Evolutionary conservation across 2,329 filamentous ascomycete genomes (phyloP), one percentile per base, ranked within the genome.

Genomic region (Hymenoscyphus scutula): DNA sequence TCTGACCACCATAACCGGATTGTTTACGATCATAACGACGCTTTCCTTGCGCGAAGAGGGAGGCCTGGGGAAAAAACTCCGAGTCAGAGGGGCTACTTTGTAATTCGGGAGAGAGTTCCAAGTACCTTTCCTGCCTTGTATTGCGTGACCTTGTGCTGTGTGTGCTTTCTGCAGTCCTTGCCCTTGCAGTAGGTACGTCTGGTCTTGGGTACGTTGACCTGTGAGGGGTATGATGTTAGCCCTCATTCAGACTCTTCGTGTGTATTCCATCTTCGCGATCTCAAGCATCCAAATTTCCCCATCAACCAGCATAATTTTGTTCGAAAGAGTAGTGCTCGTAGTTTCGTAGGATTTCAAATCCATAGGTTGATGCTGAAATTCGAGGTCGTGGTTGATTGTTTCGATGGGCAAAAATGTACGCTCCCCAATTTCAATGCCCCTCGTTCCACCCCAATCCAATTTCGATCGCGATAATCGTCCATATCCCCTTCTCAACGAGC

Each of bases 1-100:
- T 99, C 86, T 99, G 95, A 93, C 95, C 95, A 91, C 95, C 95
- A 80, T 97, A 98, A 91, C 94, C 94, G 80, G 89, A 92, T 86
- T 98, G 94, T 87, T 98, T 98, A 79, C 92, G 88, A 84, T 96
- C 92, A 85, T 98, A 98, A 89, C 94, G 93, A 83, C 94, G 91
- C 91, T 98, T 99, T 88, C 94, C 94, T 88, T 99, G 94, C 72
- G 92, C 92, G 85, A 92, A 96, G 73, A 94, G 86, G 77, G 92
- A 96, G 78, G 92, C 92, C 88, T 73, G 59, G 34, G 19, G 30
- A n/a, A 45, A 15, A 8, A 71, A 71, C 64, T 71, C 68, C 62
- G 70, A 62, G 70, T 68, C 59, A 67, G 70, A 67, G 64, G 60
- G 32, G n/a, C 25, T 45, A 51, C 30, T 37, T 30, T 45, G 53